Conservation (phyloP, 2,329 filamentous ascomycete species). For the Pezicula radicicola region DNA sequence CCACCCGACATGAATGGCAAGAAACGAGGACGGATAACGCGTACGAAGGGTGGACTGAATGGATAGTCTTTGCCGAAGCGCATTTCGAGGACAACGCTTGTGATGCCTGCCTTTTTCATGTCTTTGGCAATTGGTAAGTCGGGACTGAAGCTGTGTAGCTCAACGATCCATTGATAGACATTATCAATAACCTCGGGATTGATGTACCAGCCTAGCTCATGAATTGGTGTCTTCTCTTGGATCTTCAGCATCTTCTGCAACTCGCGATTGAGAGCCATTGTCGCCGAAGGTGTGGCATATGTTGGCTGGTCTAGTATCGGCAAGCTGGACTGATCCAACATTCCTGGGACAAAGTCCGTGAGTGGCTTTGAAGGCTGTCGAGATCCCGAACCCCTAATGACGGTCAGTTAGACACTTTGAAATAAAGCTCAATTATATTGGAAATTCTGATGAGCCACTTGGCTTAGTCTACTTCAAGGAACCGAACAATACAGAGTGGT, state of each 20-base stretch:
- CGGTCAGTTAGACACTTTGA: too few species aligned
- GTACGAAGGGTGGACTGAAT: slow-evolving; percentile 77
- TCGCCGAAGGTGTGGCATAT: slow-evolving; percentile 61
- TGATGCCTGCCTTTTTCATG: slow-evolving; percentile 60
- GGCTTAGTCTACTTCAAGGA: too few species aligned
- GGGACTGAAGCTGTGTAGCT: slow-evolving; percentile 78
- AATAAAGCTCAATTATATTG: too few species aligned
- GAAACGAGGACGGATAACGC: slow-evolving; percentile 79
- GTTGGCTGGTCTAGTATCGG: slow-evolving; percentile 62
- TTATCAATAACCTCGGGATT: slow-evolving; percentile 52
- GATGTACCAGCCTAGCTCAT: slow-evolving; percentile 81
- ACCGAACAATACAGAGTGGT: too few species aligned
- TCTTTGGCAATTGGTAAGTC: slow-evolving; percentile 69
- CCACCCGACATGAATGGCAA: slow-evolving; percentile 68
- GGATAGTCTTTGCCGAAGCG: slow-evolving; percentile 78
- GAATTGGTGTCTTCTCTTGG: slow-evolving; percentile 57
- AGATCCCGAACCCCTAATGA: too few species aligned
- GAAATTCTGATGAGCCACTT: too few species aligned
- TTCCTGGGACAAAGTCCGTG: slow-evolving; percentile 66
- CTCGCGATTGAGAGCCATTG: slow-evolving; percentile 61
- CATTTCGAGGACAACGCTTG: slow-evolving; percentile 75
- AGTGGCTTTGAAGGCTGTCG: slow-evolving; percentile 5
- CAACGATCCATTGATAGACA: slow-evolving; percentile 87
- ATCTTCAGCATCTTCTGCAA: slow-evolving; percentile 60
- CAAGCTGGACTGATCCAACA: slow-evolving; percentile 58